Percentiles rank a stretch among this genome's conserved stretches.
Conservation (phyloP, 2,329 filamentous ascomycete genomes). For the Chrysoporthe puriensis region DNA sequence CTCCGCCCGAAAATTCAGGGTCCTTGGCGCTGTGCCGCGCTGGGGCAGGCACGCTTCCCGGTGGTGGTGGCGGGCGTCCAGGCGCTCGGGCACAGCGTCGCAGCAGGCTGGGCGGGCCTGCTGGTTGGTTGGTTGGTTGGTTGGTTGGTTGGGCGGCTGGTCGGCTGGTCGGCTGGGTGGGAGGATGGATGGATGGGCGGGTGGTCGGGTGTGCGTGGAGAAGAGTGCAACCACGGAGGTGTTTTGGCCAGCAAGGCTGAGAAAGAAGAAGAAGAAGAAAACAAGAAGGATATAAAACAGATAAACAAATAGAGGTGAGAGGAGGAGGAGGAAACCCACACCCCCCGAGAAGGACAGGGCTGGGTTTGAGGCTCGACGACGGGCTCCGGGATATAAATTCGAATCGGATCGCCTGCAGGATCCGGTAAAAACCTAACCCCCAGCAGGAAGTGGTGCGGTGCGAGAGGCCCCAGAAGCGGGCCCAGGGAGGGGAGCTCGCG, state of each 20-base stretch:
- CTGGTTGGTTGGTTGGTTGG: too few species aligned
- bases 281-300: neutral
- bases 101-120: too few species aligned
- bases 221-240: too few species aligned
- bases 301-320: neutral
- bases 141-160: too few species aligned
- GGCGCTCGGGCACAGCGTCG: neutral
- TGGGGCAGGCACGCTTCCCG: neutral
- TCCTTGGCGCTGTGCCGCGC: neutral
- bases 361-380: neutral
- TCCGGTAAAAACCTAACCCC: neutral
- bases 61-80: neutral
- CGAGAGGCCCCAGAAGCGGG: neutral
- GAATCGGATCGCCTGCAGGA: neutral
- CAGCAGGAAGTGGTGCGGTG: too few species aligned
- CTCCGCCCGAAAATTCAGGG: neutral
- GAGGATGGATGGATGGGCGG: too few species aligned
- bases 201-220: too few species aligned
- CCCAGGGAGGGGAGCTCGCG: neutral
- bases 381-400: slow-evolving; percentile 1
- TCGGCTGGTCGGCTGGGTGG: too few species aligned
- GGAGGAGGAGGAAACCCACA: neutral
- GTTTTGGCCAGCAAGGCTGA: too few species aligned
- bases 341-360: neutral
- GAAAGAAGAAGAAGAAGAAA: neutral